Conservation (phyloP, 441 rosid genomes). For the Geranium incanum region DNA sequence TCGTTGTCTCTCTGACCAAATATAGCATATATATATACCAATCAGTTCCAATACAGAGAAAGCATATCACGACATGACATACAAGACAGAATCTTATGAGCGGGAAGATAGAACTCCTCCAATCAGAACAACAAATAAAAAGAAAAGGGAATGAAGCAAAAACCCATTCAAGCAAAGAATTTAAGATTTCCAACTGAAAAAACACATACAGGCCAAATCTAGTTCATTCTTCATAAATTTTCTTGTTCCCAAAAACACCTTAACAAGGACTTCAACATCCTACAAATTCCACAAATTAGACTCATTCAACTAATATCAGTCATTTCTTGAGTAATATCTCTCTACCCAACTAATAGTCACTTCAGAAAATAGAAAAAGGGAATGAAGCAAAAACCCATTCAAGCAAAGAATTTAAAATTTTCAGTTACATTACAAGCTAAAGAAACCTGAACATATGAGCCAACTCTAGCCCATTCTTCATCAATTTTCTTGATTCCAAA, state of each 20-base stretch:
- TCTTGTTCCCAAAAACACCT: too few relatives aligned
- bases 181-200: background rate
- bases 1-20: constrained; percentile 43
- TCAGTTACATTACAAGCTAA: background rate
- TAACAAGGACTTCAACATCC: too few relatives aligned
- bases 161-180: background rate
- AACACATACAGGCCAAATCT: too few relatives aligned
- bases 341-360: too few relatives aligned
- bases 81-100: background rate
- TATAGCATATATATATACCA: constrained; percentile 2
- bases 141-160: background rate
- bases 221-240: too few relatives aligned
- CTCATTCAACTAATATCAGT: too few relatives aligned
- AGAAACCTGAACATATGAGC: too few relatives aligned
- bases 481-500: too few relatives aligned
- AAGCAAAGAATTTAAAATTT: background rate
- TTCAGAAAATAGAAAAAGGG: background rate
- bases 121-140: background rate
- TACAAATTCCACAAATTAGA: too few relatives aligned
- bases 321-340: too few relatives aligned
- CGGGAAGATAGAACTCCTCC: background rate
- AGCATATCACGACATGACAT: constrained; percentile 3
- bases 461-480: too few relatives aligned
- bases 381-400: background rate
- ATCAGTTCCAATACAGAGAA: background rate